Conservation (phyloP, 2,329 filamentous ascomycete genomes). For the Xylaria sp. region DNA sequence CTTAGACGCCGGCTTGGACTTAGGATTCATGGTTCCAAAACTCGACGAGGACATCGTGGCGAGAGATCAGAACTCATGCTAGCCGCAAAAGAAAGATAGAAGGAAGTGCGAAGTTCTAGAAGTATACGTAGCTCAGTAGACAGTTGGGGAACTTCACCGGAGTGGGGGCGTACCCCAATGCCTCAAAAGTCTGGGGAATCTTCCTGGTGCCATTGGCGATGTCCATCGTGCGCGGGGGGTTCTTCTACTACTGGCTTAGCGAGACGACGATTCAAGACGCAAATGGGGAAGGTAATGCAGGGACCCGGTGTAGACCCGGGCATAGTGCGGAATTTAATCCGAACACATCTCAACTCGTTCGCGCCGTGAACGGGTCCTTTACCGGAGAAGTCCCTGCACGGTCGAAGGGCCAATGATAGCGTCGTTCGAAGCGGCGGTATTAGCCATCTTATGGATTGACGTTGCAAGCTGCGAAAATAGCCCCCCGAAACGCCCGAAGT, state of each 20-base stretch:
- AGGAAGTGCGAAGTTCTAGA: constrained; percentile 7
- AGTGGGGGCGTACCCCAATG: constrained; percentile 27
- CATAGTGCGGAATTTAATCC: constrained; percentile 10
- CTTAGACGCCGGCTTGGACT: constrained; percentile 40
- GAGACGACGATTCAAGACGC: constrained; percentile 2
- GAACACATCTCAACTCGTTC: constrained; percentile 9
- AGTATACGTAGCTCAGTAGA: constrained; percentile 14
- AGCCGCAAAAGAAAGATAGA: constrained; percentile 1
- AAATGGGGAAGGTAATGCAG: constrained; percentile 6
- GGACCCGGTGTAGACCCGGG: constrained; percentile 12
- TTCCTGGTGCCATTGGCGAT: constrained; percentile 15
- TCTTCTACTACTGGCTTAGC: constrained; percentile 1
- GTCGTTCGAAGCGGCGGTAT: neutral
- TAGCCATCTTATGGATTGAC: neutral
- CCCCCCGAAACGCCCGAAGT: neutral
- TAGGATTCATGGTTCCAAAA: constrained; percentile 29
- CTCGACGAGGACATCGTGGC: constrained; percentile 25
- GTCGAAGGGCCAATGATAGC: neutral
- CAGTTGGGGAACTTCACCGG: constrained; percentile 32
- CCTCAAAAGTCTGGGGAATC: constrained; percentile 9
- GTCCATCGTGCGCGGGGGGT: constrained; percentile 13
- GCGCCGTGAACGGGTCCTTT: neutral
- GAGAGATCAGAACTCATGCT: constrained; percentile 19
- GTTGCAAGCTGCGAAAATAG: neutral
- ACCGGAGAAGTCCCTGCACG: neutral